Base-by-base conservation (phyloP, 768 basidiomycete genomes). In the Zangia roseola region DNA sequence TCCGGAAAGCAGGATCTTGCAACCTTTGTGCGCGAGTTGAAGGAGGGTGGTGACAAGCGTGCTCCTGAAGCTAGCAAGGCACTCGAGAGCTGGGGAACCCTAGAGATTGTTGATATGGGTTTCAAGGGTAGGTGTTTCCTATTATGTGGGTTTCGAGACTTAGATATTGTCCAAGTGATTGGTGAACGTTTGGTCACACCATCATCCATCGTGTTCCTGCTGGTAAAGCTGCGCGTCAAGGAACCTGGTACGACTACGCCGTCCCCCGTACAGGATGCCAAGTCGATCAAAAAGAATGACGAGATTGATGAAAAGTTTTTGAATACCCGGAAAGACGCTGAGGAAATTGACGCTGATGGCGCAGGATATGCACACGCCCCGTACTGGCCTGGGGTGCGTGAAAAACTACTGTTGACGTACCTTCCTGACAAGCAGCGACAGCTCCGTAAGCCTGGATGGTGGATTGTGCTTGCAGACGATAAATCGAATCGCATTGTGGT, bases 401-500 rank as follows among this genome's bases (percentile, higher is more conserved):
- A 24, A 24, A 21, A 14, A 7, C 10, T n/a, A n/a, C 0, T 19
- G 9, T 49, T 23, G 39, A 30, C 0, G 13, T 10, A 4, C 19
- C 23, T 50, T 17, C 46, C 23, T 42, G 43, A 49, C 38, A 20
- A 33, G 3, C 38, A 9, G 1, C 2, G 3, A 34, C 58, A 94
- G 91, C 77, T 84, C 47, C 91, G 93, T 50, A 94, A 90, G 69
- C 88, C 94, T 1, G 77, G 82, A 20, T 98, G 92, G 91, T 94
- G 93, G 88, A 74, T 95, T 44, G 78, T 95, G 10, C 80, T 97
- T 19, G 89, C 86, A 0, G 94, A 97, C 61, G 84, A 88, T 52
- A 94, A 93, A 67, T 78, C 81, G 10, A 86, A 88, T 67, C 81
- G 84, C 26, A 77, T 94, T 37, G 88, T 95, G 35, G 91, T 97